Base-by-base conservation (phyloP, 176 grass and related monocot genomes). In the Aegilops longissima region DNA sequence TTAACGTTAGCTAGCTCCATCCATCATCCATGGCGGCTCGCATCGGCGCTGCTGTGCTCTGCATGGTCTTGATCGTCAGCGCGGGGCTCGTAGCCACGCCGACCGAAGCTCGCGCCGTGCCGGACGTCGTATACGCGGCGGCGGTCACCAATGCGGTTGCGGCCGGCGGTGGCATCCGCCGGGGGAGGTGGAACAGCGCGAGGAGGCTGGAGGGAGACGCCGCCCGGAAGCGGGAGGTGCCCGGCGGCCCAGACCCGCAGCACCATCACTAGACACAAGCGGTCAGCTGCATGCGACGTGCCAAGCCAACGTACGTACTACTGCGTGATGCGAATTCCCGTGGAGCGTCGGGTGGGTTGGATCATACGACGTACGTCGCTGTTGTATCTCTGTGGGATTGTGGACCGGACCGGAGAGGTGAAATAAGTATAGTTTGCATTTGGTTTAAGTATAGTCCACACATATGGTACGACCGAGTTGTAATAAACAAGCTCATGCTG, bases 241-340 rank as follows among this genome's bases (percentile, higher is more conserved):
- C 92, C 0, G 88, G 95, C 23, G 92, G 95, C 29, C 95, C 95
- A 7, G 90, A 97, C 81, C 95, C 92, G 0, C 86, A 89, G 79
- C 92, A 97, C 84, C 95, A 97, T 84, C 75, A 40, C 81, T 92
- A 91, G 87, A 40, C 4, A 73, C 4, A 73, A 51, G 40, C 44
- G 9, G 9, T 8, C 14, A 18, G n/a, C 59, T 44, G 39, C 14
- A 17, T 52, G 49, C 78, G 61, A 66, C 9, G 38, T 6, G n/a
- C 39, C 71, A 25, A 9, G 6, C 56, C 56, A 21, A 59, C 56
- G 18, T 24, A 45, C 78, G 38, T 56, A 30, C 8, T 17, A 5
- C 51, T 38, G 8, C 8, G 8, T 66, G 18, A 20, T 20, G 38
- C n/a, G 0, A 12, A 42, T 24, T 49, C 34, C 39, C 20, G 23